These are phyloP conservation scores for Fusarium euwallaceae DNA, from an alignment of 2,329 filamentous ascomycete species.

Conservation along the genomic window DNA sequence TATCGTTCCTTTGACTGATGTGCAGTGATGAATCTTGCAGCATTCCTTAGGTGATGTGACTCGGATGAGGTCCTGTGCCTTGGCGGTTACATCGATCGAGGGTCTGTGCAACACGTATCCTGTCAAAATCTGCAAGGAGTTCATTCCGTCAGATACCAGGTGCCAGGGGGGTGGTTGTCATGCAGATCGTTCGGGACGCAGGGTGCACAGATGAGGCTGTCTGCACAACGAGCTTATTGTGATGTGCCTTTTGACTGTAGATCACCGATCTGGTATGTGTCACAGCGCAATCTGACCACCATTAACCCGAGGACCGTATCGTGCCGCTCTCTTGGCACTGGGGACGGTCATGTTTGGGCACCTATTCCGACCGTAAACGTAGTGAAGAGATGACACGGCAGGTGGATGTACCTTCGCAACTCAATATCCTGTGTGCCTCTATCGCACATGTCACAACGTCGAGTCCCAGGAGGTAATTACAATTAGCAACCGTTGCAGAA, in stretches of 20 bases:
- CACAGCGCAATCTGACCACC: no score
- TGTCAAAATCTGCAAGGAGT: background rate
- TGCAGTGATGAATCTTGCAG: background rate
- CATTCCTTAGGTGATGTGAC: background rate
- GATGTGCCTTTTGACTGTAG: no score
- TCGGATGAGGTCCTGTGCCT: background rate
- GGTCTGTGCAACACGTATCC: background rate
- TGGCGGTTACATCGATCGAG: background rate
- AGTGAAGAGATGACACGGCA: no score
- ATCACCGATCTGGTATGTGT: no score
- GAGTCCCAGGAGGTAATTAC: background rate
- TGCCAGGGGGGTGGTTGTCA: no score
- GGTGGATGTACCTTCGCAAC: background rate
- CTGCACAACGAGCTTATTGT: background rate
- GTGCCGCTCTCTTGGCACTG: no score
- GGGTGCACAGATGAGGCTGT: background rate
- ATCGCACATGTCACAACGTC: background rate
- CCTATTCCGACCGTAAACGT: no score
- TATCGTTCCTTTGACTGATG: no score
- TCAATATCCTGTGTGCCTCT: background rate
- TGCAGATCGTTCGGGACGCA: background rate
- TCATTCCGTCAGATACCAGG: background rate
- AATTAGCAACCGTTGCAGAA: background rate
- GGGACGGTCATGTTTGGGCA: no score
- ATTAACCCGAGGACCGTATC: no score